Evolutionary conservation across 768 basidiomycete species (phyloP).

Genomic region (Hygrophorus pudorinus): DNA sequence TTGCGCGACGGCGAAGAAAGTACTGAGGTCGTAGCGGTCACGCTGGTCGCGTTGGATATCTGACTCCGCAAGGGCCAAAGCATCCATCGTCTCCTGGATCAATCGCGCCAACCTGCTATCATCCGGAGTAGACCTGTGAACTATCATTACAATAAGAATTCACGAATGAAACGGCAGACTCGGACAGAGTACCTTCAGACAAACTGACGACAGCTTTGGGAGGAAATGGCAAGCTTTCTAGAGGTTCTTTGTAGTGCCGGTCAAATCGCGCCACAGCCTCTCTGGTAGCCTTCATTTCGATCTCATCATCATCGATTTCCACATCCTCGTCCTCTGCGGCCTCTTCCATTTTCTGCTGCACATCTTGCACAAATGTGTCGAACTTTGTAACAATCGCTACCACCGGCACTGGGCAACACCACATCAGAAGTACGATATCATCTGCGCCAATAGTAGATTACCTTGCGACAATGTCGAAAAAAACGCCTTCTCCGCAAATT

Average conservation of each 20-base stretch:
- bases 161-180: not conserved
- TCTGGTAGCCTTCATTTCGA: not conserved
- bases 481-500: not conserved
- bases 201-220: not conserved
- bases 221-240: not conserved
- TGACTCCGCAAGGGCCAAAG: too few species aligned
- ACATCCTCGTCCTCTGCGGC: not conserved
- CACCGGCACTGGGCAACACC: not conserved
- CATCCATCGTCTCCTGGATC: not conserved
- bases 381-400: constrained; percentile 4
- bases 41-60: not conserved
- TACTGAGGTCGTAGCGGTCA: not conserved
- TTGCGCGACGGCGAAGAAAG: not conserved
- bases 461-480: not conserved
- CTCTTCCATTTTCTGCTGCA: not conserved
- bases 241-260: not conserved
- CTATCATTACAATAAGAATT: too few species aligned
- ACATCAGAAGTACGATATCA: not conserved
- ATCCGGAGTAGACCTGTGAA: not conserved
- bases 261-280: not conserved
- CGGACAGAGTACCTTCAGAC: not conserved
- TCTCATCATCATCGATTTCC: not conserved
- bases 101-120: not conserved
- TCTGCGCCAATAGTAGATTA: not conserved
- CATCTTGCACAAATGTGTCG: not conserved